Evolutionary conservation across 768 basidiomycete genomes (phyloP), one percentile per base, ranked within the genome.

Genomic region (Crepidotus variabilis): DNA sequence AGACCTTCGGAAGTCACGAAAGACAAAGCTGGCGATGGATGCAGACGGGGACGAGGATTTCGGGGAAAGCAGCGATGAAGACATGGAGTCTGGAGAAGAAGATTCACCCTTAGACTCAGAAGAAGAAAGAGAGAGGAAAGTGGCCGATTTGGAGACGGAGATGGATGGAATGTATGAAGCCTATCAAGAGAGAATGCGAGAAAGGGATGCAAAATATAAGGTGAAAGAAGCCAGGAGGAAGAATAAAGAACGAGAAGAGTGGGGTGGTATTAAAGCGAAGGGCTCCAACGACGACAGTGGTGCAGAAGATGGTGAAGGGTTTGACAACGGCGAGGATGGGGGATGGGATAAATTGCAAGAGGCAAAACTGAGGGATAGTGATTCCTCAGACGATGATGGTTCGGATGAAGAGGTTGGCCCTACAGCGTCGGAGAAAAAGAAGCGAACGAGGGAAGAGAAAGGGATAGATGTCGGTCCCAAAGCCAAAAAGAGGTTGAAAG

Each of bases 81-180:
- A 33, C 14, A 64, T 61, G 20, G 63, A 67, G 24, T 67, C 45
- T 3, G 59, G 59, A 32, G 75, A 72, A 7, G 80, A 77, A 5
- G 75, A 72, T 28, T 10, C 28, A 6, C 47, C 46, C 28, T 5
- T 53, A n/a, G 71, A 66, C 22, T 43, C 36, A 11, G 67, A 61
- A 16, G 63, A 66, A 51, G 59, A 81, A 52, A 72, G 75, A 47
- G 85, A 90, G 59, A 72, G 68, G 61, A 86, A 82, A 66, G 70
- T 87, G 13, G 72, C 68, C 1, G 76, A 63, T 2, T 79, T 98
- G 14, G 97, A 98, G 69, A 84, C 75, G n/a, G 90, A 94, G 63
- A 74, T 99, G 56, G 94, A 98, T 65, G 85, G 81, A 5, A 71
- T 98, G 62, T 98, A 99, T 72, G 86, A 94, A 60, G 80, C 85